Base-by-base conservation (phyloP, 2,329 filamentous ascomycete species). In the Xylariaceae sp. region DNA sequence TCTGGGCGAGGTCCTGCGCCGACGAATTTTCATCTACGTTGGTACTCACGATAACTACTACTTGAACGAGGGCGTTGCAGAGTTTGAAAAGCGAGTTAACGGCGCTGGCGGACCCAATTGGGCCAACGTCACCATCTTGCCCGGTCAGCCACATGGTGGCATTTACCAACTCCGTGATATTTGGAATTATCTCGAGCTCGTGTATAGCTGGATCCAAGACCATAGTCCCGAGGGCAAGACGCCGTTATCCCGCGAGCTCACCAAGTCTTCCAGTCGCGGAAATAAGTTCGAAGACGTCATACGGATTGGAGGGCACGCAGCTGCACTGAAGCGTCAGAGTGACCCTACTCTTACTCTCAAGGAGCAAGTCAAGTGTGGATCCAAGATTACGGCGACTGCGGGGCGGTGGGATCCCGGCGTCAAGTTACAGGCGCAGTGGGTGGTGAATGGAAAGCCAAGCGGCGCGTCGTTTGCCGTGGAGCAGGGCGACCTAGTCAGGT, bases 361-460 rank as follows among this genome's bases (percentile, higher is more conserved):
- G 37, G 15, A 43, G 7, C 47, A 43, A 5, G 48, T 26, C 9
- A 58, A 57, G 46, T 23, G 35, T 16, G 57, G 54, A 1, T 18
- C 43, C 4, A 23, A n/a, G 11, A 35, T 60, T n/a, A 35, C 37
- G 18, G 61, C 57, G 6, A 55, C 41, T 2, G 37, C 58, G 4
- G 61, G 61, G 6, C 55, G 61, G 3, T 63, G 61, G 61, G 61
- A 63, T 33, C 59, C 61, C 4, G 61, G 61, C 2, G 57, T 63
- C 5, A n/a, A 8, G 24, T 49, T 63, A 4, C 24, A 29, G 27
- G 61, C 53, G 23, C 57, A 60, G 49, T 63, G 61, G 61, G 10
- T 62, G 15, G 53, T 62, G 18, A 37, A 63, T 9, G 57, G 55
- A 10, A 15, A 20, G 16, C 39, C 51, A 7, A 57, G 37, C 18